Evolutionary conservation across 2,329 filamentous ascomycete species (phyloP).

Genomic region (Arthrobotrys conoides): DNA sequence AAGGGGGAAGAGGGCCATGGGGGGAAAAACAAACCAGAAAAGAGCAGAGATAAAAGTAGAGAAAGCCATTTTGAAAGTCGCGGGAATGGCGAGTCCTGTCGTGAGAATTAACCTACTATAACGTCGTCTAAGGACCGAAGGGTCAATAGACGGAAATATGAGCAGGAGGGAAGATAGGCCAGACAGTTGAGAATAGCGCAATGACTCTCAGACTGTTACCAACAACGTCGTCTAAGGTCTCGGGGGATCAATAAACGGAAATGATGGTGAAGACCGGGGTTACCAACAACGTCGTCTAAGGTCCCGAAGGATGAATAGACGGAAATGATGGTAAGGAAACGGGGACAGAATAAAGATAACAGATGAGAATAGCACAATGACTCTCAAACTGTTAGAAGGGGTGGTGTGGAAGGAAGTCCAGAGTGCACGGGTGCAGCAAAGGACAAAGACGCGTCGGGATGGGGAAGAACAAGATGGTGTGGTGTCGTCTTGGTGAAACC

Average conservation of each 20-base stretch:
- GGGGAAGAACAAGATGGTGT: background rate
- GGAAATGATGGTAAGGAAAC: background rate
- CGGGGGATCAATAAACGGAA: background rate
- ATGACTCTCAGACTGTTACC: slow-evolving; percentile 11
- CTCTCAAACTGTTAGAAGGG: background rate
- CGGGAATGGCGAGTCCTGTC: slow-evolving; percentile 13
- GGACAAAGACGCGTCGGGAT: background rate
- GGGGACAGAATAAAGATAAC: background rate
- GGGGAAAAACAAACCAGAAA: background rate
- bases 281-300: background rate
- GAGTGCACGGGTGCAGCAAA: background rate
- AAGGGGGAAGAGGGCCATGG: background rate
- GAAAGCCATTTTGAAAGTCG: slow-evolving; percentile 22
- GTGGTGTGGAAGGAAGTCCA: background rate
- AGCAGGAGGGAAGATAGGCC: background rate
- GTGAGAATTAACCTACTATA: background rate
- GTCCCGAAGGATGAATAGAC: background rate
- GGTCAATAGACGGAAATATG: too few relatives aligned
- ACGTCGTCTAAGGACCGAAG: too few relatives aligned
- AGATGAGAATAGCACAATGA: slow-evolving; percentile 12
- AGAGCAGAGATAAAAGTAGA: background rate
- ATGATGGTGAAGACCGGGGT: too few relatives aligned
- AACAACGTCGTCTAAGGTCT: background rate
- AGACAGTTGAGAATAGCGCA: slow-evolving; percentile 4
- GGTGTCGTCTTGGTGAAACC: background rate